A percentile compares a stretch with the other conserved stretches of the same genome.
Evolutionary conservation across 208 protist genomes (phyloP).

Genomic region (Leishmania amazonensis): DNA sequence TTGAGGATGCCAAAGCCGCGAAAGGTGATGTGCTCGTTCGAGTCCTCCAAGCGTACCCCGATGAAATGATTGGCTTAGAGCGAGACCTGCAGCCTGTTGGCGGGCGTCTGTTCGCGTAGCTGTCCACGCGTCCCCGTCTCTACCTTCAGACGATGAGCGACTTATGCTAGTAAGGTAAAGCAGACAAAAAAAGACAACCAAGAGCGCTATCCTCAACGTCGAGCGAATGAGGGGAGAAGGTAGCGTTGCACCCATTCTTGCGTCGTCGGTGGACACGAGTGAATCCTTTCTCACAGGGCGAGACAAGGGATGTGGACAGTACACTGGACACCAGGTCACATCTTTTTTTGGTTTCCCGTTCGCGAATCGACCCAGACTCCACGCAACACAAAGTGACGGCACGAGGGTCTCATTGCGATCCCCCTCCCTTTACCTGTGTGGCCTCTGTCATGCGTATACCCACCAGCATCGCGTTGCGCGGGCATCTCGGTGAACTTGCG

Average conservation of each 20-base stretch:
- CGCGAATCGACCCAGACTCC: neutral
- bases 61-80: neutral
- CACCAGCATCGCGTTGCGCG: neutral
- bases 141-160: neutral
- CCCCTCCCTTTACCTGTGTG: neutral
- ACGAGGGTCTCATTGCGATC: neutral
- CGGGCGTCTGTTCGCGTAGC: neutral
- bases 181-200: neutral
- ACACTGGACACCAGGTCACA: neutral
- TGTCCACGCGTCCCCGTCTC: neutral
- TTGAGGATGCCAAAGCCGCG: slow-evolving; percentile 51
- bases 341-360: neutral
- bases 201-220: neutral
- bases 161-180: slow-evolving; percentile 11
- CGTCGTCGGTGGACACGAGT: neutral
- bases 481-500: neutral
- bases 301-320: neutral
- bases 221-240: neutral
- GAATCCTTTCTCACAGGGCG: neutral
- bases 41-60: neutral
- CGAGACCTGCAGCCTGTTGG: neutral
- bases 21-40: slow-evolving; percentile 36
- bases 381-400: neutral
- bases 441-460: neutral
- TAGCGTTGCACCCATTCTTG: no score